Conservation (phyloP, 176 grass and related monocot species). For the Carex littledalei region DNA sequence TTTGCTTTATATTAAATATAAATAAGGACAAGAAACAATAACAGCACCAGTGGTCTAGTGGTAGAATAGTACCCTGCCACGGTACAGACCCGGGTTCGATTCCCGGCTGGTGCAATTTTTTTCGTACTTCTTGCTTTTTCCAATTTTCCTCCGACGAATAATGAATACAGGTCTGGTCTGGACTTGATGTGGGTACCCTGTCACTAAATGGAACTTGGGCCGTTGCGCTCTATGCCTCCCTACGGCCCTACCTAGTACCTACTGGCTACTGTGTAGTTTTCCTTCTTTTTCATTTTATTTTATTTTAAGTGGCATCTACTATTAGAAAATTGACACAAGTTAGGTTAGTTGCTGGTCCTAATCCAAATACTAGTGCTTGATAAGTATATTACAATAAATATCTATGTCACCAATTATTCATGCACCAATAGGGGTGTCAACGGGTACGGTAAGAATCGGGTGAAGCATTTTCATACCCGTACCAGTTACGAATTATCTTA, state of each 20-base stretch:
- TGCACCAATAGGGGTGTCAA: background rate
- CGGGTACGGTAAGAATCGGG: no score
- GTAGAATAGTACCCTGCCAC: constrained; percentile 70
- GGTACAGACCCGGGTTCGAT: constrained; percentile 51
- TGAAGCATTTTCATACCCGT: no score
- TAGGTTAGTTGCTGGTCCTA: background rate
- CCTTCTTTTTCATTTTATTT: background rate
- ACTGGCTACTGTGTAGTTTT: background rate
- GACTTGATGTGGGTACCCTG: no score
- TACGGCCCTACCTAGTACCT: background rate
- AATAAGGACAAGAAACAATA: background rate
- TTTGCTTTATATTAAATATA: background rate
- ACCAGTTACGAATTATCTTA: no score
- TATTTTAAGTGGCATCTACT: background rate
- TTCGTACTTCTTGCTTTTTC: background rate
- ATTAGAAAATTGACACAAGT: background rate
- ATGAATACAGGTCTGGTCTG: no score
- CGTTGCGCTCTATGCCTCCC: background rate
- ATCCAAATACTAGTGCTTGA: background rate
- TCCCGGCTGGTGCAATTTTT: constrained; percentile 35
- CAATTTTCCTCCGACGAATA: background rate
- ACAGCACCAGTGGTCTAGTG: constrained; percentile 36
- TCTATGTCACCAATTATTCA: background rate
- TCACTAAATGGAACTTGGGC: no score
- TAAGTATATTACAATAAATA: background rate